phyloP scores from a whole-genome alignment of 129 eudicot genomes.

The Dittrichia graveolens region DNA sequence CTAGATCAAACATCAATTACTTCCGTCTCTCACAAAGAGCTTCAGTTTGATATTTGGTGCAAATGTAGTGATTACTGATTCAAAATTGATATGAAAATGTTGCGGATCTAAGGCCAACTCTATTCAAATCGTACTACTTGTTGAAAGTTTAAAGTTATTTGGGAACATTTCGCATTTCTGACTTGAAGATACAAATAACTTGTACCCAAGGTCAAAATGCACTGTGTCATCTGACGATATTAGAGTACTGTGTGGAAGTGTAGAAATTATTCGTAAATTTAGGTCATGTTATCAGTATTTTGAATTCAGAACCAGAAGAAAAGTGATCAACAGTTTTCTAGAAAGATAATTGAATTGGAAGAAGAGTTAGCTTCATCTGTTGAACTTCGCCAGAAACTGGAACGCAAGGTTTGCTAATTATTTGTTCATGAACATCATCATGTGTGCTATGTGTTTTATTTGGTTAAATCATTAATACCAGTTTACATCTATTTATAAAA shows the following conservation, averaged over 20 bases:
- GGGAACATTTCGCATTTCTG: no score
- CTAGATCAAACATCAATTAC: neutral
- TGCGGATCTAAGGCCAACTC: neutral
- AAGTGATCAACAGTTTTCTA: slow-evolving; percentile 40
- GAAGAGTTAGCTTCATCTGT: slow-evolving; percentile 49
- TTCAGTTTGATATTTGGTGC: slow-evolving; percentile 1
- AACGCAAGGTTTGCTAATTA: slow-evolving; percentile 48
- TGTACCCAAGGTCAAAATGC: neutral
- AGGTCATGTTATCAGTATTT: neutral
- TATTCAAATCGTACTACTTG: no score
- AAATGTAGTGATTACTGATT: neutral
- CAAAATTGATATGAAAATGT: neutral
- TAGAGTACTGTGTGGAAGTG: neutral
- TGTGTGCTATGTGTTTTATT: neutral
- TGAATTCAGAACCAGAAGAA: slow-evolving; percentile 47
- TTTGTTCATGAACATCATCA: slow-evolving; percentile 19
- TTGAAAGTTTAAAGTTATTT: no score
- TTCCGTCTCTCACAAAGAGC: neutral
- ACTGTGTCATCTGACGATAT: neutral
- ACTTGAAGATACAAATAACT: slow-evolving; percentile 13
- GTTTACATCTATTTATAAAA: neutral
- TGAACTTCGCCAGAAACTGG: slow-evolving; percentile 44
- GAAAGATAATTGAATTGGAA: slow-evolving; percentile 45
- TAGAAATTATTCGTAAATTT: neutral
- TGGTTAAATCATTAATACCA: neutral